Evolutionary conservation across 805 yeast genomes (phyloP).

Genomic region (Ogataea paraovalis): DNA sequence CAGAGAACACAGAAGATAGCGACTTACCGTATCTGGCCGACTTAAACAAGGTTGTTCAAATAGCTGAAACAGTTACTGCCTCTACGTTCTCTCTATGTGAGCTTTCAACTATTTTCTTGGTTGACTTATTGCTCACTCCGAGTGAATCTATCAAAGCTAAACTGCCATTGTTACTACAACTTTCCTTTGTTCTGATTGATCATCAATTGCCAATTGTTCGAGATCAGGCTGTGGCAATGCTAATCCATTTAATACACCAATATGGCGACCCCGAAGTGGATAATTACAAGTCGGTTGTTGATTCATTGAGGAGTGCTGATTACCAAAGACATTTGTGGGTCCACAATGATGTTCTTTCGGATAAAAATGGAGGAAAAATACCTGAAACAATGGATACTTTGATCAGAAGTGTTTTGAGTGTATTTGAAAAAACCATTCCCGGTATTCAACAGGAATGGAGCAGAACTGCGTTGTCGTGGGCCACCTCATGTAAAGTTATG

Average conservation of each 20-base stretch:
- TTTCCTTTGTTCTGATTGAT: conserved; percentile 75
- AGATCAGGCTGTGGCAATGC: conserved; percentile 74
- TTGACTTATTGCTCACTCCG: conserved; percentile 69
- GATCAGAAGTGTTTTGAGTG: conserved; percentile 53
- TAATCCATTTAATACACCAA: conserved; percentile 68
- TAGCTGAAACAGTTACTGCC: conserved; percentile 38
- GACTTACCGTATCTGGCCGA: conserved; percentile 74
- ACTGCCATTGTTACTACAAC: conserved; percentile 73
- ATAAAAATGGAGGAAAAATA: conserved; percentile 74
- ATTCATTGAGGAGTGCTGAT: conserved; percentile 51
- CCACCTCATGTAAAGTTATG: conserved; percentile 94
- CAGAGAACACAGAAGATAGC: conserved; percentile 7
- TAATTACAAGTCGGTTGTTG: conserved; percentile 53
- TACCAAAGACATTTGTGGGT: conserved; percentile 61
- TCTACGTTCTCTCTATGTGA: conserved; percentile 86
- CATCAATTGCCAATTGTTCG: conserved; percentile 83
- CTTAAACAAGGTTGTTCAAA: conserved; percentile 51
- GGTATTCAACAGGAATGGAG: conserved; percentile 80
- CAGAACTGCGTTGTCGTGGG: conserved; percentile 80
- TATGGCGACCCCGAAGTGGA: conserved; percentile 49
- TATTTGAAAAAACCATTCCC: conserved; percentile 47
- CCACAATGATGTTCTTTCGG: conserved; percentile 78
- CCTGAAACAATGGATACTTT: conserved; percentile 81
- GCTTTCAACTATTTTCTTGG: conserved; percentile 76
- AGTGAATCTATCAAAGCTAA: conserved; percentile 56